Base-by-base conservation (phyloP, 257 asterid species). In the Leptodermis oblonga region DNA sequence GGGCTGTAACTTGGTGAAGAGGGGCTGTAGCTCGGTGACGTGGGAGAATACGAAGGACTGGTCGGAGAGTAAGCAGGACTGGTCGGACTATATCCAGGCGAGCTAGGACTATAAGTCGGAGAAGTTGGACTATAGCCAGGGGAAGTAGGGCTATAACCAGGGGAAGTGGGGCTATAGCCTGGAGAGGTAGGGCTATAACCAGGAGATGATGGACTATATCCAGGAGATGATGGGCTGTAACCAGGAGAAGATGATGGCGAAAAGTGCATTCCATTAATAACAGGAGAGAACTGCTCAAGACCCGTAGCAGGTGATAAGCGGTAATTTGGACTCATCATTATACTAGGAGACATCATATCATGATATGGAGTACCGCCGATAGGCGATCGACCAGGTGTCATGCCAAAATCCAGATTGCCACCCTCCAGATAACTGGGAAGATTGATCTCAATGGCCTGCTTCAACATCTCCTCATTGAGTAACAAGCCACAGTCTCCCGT, bases 361-460 rank as follows among this genome's bases (percentile, higher is more conserved):
- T 87, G 97, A 67, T 75, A 92, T 0, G 96, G 98, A n/a, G 96
- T 92, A 28, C 97, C 96, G 5, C 80, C 69, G 55, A 85, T 67
- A 20, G 99, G 99, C 5, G 99, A 94, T 43, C 97, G 94, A 33
- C 73, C 95, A 59, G 99, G 97, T 9, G 99, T 94, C 96, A 86
- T 87, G 75, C 97, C 97, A 70, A 90, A 93, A 41, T 90, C 97
- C 6, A 91, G 81, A 59, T 92, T 95, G 39, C 97, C 65, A 60
- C 46, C 96, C 70, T 94, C 99, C 90, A 87, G 83, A 76, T 91
- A 94, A 80, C 99, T 88, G 46, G 99, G 97, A 56, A 94, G 77
- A 62, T 95, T 78, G 65, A 94, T 87, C 81, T 94, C 99, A 60
- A 94, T 87, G 20, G 97, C 97, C 69, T 91, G 95, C 75, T 89